Conservation (phyloP, 768 basidiomycete species). For the Termitomyces bulborhizus region DNA sequence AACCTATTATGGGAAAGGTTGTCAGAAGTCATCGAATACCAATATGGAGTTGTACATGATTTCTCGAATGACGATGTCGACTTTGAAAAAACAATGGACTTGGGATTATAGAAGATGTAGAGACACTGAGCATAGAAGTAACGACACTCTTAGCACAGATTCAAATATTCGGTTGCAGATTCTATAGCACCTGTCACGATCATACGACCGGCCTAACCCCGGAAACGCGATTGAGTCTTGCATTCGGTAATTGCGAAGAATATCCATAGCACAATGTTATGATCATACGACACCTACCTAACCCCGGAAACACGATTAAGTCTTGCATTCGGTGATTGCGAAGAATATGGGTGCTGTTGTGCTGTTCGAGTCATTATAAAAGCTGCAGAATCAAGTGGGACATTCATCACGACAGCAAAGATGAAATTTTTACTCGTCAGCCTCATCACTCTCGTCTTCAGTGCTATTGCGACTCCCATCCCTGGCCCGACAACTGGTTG, state of each 20-base stretch:
- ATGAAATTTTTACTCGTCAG: constrained; percentile 2
- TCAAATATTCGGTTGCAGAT: background rate
- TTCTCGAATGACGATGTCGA: background rate
- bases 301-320: background rate
- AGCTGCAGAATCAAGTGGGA: background rate
- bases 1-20: background rate
- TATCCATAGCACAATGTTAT: too few relatives aligned
- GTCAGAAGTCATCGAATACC: background rate
- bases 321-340: background rate
- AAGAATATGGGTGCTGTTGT: background rate
- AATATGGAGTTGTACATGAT: background rate
- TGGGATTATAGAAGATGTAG: too few relatives aligned
- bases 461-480: constrained; percentile 2
- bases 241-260: too few relatives aligned
- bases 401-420: background rate
- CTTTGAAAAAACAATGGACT: background rate
- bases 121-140: background rate
- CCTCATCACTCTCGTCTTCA: background rate
- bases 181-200: background rate
- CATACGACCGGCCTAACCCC: constrained; percentile 1
- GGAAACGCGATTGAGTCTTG: too few relatives aligned
- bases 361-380: constrained; percentile 1
- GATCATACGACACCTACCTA: constrained; percentile 1
- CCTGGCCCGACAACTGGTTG: constrained; percentile 9
- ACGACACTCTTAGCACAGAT: background rate